Base-by-base conservation (phyloP, 2,329 filamentous ascomycete species). In the Cladosporium phlei region DNA sequence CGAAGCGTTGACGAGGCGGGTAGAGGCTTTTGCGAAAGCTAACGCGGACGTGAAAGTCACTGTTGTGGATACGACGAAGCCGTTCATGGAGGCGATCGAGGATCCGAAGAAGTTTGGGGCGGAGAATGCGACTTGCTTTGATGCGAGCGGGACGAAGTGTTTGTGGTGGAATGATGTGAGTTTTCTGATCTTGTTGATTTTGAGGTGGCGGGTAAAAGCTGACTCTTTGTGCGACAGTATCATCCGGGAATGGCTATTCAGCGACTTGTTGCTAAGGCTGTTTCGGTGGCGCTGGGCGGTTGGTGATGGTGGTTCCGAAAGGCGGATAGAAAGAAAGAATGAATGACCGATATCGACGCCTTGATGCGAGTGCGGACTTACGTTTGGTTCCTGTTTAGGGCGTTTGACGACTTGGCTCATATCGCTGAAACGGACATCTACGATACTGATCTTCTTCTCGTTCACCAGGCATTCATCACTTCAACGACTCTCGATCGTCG, bases 111-210 rank as follows among this genome's bases (percentile, higher is more conserved):
- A 10, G 16, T 45, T 28, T n/a, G 40, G 40, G 11, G 40, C 40
- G 14, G 22, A 28, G 3, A 35, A 45, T 22, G 40, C 40, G 16
- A 45, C 40, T 14, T 45, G 40, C 17, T 45, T 37, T 16, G 40
- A 45, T 28, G 40, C 22, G 2, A 35, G 30, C 9, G 40, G 40
- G 2, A 45, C 40, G 1, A 45, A 28, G 16, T 45, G 40, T 45
- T 24, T 45, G 9, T 45, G 40, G 40, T 45, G 30, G 30, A 45
- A 45, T 11, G 40, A 45, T 22, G 40, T 45, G 11, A 45, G 40
- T 35, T 11, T 21, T 2, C 14, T 27, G 4, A 6, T 5, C 16
- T 28, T 3, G 10, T 6, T 17, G n/a, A n/a, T 4, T 4, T 10
- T n/a, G 22, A 9, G 2, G 20, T 21, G 14, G 10, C 8, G 9